These are phyloP conservation scores for Schizosaccharomyces japonicus DNA, from an alignment of 805 yeast genomes.

Conservation along the genomic window DNA sequence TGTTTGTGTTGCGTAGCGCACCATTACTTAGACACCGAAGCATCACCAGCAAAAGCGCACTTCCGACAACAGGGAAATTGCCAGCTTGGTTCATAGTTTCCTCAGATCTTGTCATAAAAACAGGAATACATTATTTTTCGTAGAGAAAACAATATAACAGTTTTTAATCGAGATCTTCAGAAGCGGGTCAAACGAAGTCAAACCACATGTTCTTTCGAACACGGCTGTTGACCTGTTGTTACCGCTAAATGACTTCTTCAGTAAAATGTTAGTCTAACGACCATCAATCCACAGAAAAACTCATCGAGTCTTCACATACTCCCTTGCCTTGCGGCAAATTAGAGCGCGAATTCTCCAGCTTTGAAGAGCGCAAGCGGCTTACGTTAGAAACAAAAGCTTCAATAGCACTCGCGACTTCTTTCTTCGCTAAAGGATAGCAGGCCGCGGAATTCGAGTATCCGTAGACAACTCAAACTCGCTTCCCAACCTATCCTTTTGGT, in stretches of 20 bases:
- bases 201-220: background rate
- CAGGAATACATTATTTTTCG: background rate
- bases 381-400: too few relatives aligned
- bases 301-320: background rate
- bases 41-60: background rate
- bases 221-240: background rate
- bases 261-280: background rate
- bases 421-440: conserved; percentile 1
- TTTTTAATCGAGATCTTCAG: background rate
- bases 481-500: background rate
- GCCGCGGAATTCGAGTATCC: background rate
- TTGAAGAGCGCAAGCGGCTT: background rate
- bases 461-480: background rate
- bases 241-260: background rate
- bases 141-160: background rate
- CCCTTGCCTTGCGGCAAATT: background rate
- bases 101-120: background rate
- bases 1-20: too few relatives aligned
- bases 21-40: conserved; percentile 1
- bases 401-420: too few relatives aligned
- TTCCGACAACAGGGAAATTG: background rate
- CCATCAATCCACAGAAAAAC: background rate
- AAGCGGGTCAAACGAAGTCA: background rate
- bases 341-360: background rate
- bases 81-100: background rate